Evolutionary conservation across 2,329 filamentous ascomycete species (phyloP).

Genomic region (Calonectria multiphialidica): DNA sequence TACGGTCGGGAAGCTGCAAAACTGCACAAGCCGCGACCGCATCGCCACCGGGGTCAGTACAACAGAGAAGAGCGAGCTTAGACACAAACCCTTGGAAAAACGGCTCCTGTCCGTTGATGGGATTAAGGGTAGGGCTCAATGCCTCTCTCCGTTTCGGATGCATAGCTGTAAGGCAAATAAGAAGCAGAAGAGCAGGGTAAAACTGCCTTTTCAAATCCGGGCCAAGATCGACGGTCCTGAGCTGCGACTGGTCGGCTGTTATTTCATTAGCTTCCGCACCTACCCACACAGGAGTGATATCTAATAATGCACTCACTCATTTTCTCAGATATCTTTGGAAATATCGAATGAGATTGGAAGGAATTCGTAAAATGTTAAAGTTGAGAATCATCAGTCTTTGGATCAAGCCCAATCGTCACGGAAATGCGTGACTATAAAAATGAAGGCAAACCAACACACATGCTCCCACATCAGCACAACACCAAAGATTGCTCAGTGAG

Average conservation of each 20-base stretch:
- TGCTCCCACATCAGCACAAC: not conserved
- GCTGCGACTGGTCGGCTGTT: not conserved
- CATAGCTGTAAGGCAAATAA: not conserved
- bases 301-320: not conserved
- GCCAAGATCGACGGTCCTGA: not conserved
- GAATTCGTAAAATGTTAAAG: no score
- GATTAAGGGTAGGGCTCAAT: not conserved
- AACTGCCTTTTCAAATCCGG: not conserved
- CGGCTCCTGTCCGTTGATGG: not conserved
- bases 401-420: not conserved
- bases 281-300: not conserved
- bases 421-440: not conserved
- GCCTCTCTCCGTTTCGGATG: not conserved
- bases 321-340: not conserved
- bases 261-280: not conserved
- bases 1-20: not conserved
- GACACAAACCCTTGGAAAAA: constrained; percentile 14
- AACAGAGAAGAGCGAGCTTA: constrained; percentile 18
- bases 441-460: not conserved
- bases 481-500: not conserved
- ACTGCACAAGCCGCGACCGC: constrained; percentile 13
- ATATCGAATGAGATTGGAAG: no score
- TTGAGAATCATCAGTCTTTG: not conserved
- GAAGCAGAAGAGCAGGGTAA: not conserved
- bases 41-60: not conserved